Evolutionary conservation across 768 basidiomycete genomes (phyloP), one percentile per base, ranked within the genome.

Genomic region (Termitomyces sp.): DNA sequence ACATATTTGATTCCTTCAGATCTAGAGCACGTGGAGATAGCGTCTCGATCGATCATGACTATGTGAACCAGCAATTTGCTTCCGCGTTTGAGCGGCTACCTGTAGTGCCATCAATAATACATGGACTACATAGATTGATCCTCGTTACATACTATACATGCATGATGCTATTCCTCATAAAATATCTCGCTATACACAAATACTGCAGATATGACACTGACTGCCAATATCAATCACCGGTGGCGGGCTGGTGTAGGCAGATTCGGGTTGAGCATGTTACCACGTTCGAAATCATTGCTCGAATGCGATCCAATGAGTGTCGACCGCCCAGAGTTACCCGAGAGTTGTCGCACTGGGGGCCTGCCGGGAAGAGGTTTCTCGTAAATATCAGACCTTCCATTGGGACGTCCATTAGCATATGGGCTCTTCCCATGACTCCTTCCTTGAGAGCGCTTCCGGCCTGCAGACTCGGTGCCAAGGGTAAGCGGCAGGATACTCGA

Each of bases 231-330:
- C 62, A 57, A 61, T 70, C 67, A 68, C 59, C 70, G 63, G 49
- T 66, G 58, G 8, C 67, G 65, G 16, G 66, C 58, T 49, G 61
- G 58, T 48, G 60, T 64, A 55, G 71, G 36, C 5, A 65, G 66
- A 59, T 77, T 76, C 1, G 79, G 78, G 61, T 80, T 79, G 55
- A 74, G 69, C 78, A 80, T 79, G 39, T 73, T 74, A 40, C 78
- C 78, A 60, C 74, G 76, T 63, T 79, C 78, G 35, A 79, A 73
- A 58, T 76, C 74, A 62, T 73, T 69, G 60, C 67, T 68, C 7
- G 73, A 61, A 51, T 68, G 59, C 1, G 74, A 72, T 42, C 74
- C 75, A 60, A 68, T 68, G 11, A 72, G 67, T 42, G 77, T 74
- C 20, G 72, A 74, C 53, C 69, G 67, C 35, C 75, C 74, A 54